phyloP scores from a whole-genome alignment of 106 monocot genomes.

The Triglochin maritima region DNA sequence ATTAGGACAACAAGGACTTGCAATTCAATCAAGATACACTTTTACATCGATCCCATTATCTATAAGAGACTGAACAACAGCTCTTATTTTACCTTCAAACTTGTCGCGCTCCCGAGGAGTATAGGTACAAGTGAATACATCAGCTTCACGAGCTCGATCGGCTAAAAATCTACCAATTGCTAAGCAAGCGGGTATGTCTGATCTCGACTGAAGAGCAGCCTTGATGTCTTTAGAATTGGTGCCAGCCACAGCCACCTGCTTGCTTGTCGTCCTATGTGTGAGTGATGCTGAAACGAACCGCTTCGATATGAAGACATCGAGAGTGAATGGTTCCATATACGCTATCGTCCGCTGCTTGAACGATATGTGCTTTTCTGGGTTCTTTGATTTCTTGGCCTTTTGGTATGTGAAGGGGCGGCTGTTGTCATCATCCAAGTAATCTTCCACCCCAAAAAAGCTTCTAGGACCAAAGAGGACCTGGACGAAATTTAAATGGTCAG shows the following conservation, averaged over 20 bases:
- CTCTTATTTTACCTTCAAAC: conserved; percentile 92
- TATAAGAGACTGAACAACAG: conserved; percentile 81
- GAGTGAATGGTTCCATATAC: conserved; percentile 87
- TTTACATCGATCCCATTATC: conserved; percentile 90
- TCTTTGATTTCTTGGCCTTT: conserved; percentile 77
- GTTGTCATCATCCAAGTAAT: conserved; percentile 84
- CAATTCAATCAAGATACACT: conserved; percentile 77
- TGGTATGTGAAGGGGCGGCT: conserved; percentile 85
- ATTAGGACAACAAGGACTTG: too few relatives aligned
- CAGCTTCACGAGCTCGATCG: conserved; percentile 80
- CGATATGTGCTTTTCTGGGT: conserved; percentile 71
- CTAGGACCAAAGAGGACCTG: conserved; percentile 44
- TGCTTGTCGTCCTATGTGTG: conserved; percentile 78
- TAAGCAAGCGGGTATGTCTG: conserved; percentile 84
- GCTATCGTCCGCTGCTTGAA: conserved; percentile 89
- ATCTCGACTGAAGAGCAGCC: conserved; percentile 67
- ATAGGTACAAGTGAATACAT: conserved; percentile 71
- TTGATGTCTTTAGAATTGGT: conserved; percentile 97
- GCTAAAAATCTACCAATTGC: conserved; percentile 62
- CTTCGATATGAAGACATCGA: conserved; percentile 92
- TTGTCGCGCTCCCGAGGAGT: conserved; percentile 77
- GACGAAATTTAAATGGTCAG: too few relatives aligned
- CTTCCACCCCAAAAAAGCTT: conserved; percentile 95
- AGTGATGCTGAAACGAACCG: conserved; percentile 83
- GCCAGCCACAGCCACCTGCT: conserved; percentile 91